These are phyloP conservation scores for Diplocarpon rosae DNA, from an alignment of 2,329 filamentous ascomycete species.

Conservation along the genomic window DNA sequence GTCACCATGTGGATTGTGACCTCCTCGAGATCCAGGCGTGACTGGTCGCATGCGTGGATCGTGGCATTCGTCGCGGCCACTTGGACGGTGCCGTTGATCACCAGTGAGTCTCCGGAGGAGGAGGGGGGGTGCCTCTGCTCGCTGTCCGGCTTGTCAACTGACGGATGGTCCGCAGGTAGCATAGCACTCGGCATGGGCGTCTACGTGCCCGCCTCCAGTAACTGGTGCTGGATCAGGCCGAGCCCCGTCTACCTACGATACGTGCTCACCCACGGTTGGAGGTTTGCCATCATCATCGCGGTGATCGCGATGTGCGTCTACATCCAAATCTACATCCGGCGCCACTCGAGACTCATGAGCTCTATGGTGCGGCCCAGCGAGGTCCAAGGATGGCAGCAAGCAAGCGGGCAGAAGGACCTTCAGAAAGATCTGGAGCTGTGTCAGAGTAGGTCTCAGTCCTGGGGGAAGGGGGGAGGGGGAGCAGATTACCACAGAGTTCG, in stretches of 20 bases:
- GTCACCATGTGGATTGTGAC: slow-evolving; percentile 4
- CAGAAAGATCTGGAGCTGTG: not conserved
- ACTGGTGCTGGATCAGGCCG: slow-evolving; percentile 32
- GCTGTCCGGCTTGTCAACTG: too few species aligned
- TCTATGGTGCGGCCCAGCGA: not conserved
- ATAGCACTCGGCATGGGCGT: not conserved
- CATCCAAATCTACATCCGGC: slow-evolving; percentile 3
- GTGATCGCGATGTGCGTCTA: slow-evolving; percentile 2
- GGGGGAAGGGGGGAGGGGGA: too few species aligned
- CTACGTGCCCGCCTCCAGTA: slow-evolving; percentile 29
- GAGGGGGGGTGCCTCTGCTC: too few species aligned
- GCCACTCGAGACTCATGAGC: not conserved
- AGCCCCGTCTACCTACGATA: slow-evolving; percentile 28
- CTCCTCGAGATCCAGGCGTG: not conserved
- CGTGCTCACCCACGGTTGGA: slow-evolving; percentile 30
- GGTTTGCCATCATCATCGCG: slow-evolving; percentile 26
- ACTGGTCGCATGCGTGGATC: not conserved
- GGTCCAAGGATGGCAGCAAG: not conserved
- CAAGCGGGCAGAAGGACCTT: not conserved
- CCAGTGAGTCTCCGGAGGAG: not conserved
- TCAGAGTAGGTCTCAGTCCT: too few species aligned
- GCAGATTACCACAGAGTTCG: too few species aligned
- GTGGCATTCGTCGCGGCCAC: not conserved
- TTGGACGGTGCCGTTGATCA: slow-evolving; percentile 2
- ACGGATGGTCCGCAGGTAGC: not conserved